A percentile compares a stretch with the other conserved stretches of the same genome.
phyloP scores from a whole-genome alignment of 1,139 yeast genomes.

The Petasospora fabianii region DNA sequence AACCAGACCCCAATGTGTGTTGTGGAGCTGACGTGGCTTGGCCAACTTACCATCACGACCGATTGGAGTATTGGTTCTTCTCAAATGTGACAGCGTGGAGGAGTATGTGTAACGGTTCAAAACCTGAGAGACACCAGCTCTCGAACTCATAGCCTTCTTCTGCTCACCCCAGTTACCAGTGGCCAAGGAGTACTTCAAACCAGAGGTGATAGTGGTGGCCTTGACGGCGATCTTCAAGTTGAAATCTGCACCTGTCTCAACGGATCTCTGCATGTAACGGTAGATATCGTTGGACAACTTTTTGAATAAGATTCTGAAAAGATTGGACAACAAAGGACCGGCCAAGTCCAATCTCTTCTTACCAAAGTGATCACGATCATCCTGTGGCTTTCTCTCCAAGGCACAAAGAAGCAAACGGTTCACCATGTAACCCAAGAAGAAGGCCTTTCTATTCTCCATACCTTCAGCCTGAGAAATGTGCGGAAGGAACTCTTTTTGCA shows the following conservation, averaged over 20 bases:
- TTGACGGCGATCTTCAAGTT: conserved; percentile 94
- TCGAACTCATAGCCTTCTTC: conserved; percentile 97
- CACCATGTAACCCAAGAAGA: conserved; percentile 96
- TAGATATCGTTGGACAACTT: conserved; percentile 92
- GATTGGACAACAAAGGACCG: conserved; percentile 93
- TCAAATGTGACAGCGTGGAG: conserved; percentile 93
- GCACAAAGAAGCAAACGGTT: conserved; percentile 93
- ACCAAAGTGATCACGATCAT: conserved; percentile 99
- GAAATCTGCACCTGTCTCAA: conserved; percentile 95
- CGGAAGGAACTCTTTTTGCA: conserved; percentile 93
- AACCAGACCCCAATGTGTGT: conserved; percentile 99
- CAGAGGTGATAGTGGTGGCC: conserved; percentile 95
- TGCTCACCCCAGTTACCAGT: conserved; percentile 99
- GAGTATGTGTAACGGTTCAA: conserved; percentile 96
- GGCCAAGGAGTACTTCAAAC: conserved; percentile 94
- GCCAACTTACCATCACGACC: conserved; percentile 99
- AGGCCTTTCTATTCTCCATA: conserved; percentile 93
- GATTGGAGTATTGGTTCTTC: conserved; percentile 98
- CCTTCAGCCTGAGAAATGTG: conserved; percentile 98
- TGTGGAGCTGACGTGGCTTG: conserved; percentile 97
- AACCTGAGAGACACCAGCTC: conserved; percentile 99
- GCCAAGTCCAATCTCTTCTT: conserved; percentile 97
- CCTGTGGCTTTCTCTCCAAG: conserved; percentile 94
- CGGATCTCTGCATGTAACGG: conserved; percentile 98
- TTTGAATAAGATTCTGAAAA: conserved; percentile 91